Base-by-base conservation (phyloP, 2,329 filamentous ascomycete genomes). In the Cladosporium halotolerans region DNA sequence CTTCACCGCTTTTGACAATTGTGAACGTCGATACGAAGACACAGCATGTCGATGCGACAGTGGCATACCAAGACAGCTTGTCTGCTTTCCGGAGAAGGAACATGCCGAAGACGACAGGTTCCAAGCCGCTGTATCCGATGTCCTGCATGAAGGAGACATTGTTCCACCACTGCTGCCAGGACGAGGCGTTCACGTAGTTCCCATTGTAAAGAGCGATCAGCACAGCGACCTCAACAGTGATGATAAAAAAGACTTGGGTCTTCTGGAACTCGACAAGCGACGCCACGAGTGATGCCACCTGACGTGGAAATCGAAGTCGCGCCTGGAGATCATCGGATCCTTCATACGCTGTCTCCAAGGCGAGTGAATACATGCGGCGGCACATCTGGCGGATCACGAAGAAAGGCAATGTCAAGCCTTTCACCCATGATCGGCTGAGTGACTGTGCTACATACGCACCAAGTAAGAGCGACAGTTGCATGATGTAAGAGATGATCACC, bases 211-310 rank as follows among this genome's bases (percentile, higher is more conserved):
- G 32, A 3, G 57, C 57, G 19, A 59, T 51, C 9, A 59, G 18
- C 7, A 46, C 40, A 3, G 57, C 58, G 16, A 59, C 46, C 50
- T 58, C 55, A 4, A 61, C 54, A 3, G 54, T 53, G 8, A 56
- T 45, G 48, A 61, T 56, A 44, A 59, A 59, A 41, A 57, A 61
- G 14, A 57, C 56, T 36, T 61, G 58, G 1, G 58, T 55, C 36
- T 56, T 57, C 19, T 56, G 50, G 32, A 56, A 59, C 28, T 57
- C 55, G 9, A 28, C 50, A 32, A 60, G 45, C 7, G 55, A 54
- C 1, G 43, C 28, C n/a, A 58, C 39, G 10, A 58, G 43, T 3
- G 56, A 11, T 13, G 34, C 34, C 34, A 38, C n/a, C n/a, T 38
- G 34, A 13, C 34, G 34, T 9, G 11, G 34, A 14, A 11, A 38